Evolutionary conservation across 768 basidiomycete genomes (phyloP), one percentile per base, ranked within the genome.

Genomic region (Collybia sordida): DNA sequence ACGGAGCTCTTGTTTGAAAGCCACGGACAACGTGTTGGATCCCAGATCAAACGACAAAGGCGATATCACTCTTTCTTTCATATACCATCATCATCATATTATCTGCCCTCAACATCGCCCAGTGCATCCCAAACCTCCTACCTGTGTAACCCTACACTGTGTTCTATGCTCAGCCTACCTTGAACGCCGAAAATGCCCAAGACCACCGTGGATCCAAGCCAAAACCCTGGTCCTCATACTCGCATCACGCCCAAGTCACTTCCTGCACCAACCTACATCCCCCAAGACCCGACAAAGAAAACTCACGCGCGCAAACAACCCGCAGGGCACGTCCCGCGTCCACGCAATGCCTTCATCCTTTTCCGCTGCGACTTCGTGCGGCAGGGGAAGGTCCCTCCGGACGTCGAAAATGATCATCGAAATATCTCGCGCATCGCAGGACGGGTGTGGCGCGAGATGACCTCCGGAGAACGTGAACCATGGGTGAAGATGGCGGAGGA

Each of bases 291-390:
- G 14, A 56, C 52, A n/a, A 68, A 74, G 57, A 80, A 79, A 56
- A 75, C 76, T 6, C 80, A 81, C 55, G 72, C 77, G 1, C 68
- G 72, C 36, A 77, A 75, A 36, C 77, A 74, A 45, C 74, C 79
- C 1, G 47, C 59, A 4, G 77, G 71, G 4, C 88, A 88, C 60
- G 78, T 89, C 34, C 83, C 85, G 15, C 81, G 89, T 22, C 87
- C 88, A 0, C 72, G 83, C 14, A 90, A 90, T 64, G 83, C 88
- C 0, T 91, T 91, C 67, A 89, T 91, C 55, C 77, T 90, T 53
- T 91, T 88, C 62, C 78, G 89, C 36, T 86, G 81, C 61, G 81
- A 89, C 61, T 82, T 88, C 46, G 82, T 86, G 14, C 75, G 80
- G 44, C 81, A 86, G 53, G 75, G 81, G 46, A 75, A 80, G 52